phyloP scores from a whole-genome alignment of 345 rosid genomes.

The Eucalyptus tenuipes region DNA sequence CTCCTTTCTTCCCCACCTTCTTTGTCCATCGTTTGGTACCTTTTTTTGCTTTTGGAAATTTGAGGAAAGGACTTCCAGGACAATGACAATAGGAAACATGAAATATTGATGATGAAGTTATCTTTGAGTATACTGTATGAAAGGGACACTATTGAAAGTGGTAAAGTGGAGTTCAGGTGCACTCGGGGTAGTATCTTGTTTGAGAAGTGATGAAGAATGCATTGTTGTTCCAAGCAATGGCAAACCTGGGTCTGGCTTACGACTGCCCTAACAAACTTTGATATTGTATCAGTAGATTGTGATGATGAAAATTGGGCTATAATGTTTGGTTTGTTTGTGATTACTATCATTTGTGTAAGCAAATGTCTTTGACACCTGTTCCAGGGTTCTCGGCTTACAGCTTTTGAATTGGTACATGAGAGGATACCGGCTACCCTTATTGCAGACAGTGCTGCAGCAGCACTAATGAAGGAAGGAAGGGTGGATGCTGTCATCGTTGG shows the following conservation, averaged over 20 bases:
- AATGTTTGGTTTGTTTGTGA: background rate
- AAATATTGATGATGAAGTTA: background rate
- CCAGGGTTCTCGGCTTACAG: conserved; percentile 96
- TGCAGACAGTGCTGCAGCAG: conserved; percentile 95
- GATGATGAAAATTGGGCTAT: background rate
- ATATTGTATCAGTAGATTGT: background rate
- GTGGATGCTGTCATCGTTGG: conserved; percentile 81
- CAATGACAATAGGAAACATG: background rate
- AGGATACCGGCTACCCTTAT: conserved; percentile 79
- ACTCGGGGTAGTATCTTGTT: background rate
- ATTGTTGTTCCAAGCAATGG: background rate
- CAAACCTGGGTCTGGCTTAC: background rate
- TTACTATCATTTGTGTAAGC: background rate
- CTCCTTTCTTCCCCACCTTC: background rate
- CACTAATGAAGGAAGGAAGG: conserved; percentile 68
- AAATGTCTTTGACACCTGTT: background rate
- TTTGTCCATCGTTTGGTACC: background rate
- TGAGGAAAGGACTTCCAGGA: background rate
- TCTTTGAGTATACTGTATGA: background rate
- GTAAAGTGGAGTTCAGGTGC: background rate
- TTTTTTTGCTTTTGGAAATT: background rate
- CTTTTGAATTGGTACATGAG: conserved; percentile 89
- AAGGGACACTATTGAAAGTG: background rate
- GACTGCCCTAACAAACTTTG: background rate
- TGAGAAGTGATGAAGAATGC: background rate